Conservation (phyloP, 1,139 yeast species). For the Yamadazyma triangularis region DNA sequence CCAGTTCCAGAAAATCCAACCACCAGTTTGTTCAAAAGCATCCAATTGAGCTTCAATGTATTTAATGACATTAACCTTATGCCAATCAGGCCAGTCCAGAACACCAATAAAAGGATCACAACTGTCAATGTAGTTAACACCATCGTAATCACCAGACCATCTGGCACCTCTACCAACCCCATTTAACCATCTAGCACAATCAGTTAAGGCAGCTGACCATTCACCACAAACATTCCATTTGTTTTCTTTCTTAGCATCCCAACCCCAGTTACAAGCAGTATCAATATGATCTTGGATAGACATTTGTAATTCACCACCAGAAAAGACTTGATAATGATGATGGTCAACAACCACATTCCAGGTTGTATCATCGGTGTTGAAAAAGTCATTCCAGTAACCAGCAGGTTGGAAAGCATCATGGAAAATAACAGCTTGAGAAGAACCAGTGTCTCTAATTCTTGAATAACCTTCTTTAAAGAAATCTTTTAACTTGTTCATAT, state of each 20-base stretch:
- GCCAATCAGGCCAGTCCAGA: slow-evolving; percentile 56
- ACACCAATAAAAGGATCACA: slow-evolving; percentile 58
- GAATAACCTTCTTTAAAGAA: slow-evolving; percentile 57
- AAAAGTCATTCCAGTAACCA: slow-evolving; percentile 57
- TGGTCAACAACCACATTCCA: slow-evolving; percentile 81
- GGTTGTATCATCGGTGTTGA: slow-evolving; percentile 33
- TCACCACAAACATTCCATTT: slow-evolving; percentile 86
- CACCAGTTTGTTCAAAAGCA: slow-evolving; percentile 64
- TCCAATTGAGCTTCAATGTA: slow-evolving; percentile 89
- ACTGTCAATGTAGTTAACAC: slow-evolving; percentile 52
- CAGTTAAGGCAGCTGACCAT: slow-evolving; percentile 92
- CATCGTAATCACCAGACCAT: slow-evolving; percentile 64
- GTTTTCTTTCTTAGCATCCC: slow-evolving; percentile 43
- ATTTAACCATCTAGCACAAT: slow-evolving; percentile 87
- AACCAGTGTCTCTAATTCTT: slow-evolving; percentile 43
- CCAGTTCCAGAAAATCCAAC: slow-evolving; percentile 94
- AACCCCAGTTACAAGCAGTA: slow-evolving; percentile 63
- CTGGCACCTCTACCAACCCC: slow-evolving; percentile 90
- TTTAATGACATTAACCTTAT: slow-evolving; percentile 56
- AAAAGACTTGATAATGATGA: slow-evolving; percentile 88
- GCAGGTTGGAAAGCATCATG: slow-evolving; percentile 71
- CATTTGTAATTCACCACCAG: slow-evolving; percentile 53
- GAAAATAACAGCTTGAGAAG: slow-evolving; percentile 50
- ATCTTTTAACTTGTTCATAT: slow-evolving; percentile 53
- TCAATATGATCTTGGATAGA: slow-evolving; percentile 57